phyloP scores from a whole-genome alignment of 1,284 basidiomycete species.

The Heliocybe sulcata region DNA sequence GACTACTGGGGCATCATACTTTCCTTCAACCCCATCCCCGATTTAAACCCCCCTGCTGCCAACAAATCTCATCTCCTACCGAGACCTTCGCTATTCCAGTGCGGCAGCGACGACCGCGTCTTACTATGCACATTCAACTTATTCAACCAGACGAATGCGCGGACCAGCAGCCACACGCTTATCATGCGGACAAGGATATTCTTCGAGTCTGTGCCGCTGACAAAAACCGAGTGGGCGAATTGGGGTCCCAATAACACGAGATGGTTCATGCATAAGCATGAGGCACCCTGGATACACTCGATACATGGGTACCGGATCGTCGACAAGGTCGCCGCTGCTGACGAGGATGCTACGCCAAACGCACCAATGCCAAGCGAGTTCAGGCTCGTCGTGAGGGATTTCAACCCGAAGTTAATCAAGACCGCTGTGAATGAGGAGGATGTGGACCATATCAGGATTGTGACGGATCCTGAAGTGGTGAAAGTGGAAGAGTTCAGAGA shows the following conservation, averaged over 20 bases:
- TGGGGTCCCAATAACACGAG: conserved; percentile 45
- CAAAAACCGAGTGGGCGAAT: conserved; percentile 25
- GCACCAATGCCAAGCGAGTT: not conserved
- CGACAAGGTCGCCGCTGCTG: conserved; percentile 19
- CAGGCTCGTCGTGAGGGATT: conserved; percentile 35
- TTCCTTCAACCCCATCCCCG: conserved; percentile 7
- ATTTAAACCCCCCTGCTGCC: not conserved
- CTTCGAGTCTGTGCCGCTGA: conserved; percentile 17
- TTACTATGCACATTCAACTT: conserved; percentile 40
- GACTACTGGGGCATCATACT: conserved; percentile 1
- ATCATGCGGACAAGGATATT: conserved; percentile 21
- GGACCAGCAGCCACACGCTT: conserved; percentile 6
- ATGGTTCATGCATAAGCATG: conserved; percentile 40
- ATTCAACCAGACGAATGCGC: conserved; percentile 14
- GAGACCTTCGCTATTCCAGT: conserved; percentile 28
- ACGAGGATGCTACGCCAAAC: conserved; percentile 3
- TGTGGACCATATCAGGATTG: conserved; percentile 12
- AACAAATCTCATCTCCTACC: not conserved
- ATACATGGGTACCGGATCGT: conserved; percentile 41
- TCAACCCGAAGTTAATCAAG: conserved; percentile 25
- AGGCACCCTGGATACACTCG: conserved; percentile 43
- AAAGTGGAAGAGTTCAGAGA: conserved; percentile 31
- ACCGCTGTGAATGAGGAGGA: not conserved
- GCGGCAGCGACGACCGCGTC: conserved; percentile 35
- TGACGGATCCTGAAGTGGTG: conserved; percentile 30